A percentile compares a stretch with the other conserved stretches of the same genome.
Conservation (phyloP, 352 stramenopile genomes). For the Phytophthora sp. region DNA sequence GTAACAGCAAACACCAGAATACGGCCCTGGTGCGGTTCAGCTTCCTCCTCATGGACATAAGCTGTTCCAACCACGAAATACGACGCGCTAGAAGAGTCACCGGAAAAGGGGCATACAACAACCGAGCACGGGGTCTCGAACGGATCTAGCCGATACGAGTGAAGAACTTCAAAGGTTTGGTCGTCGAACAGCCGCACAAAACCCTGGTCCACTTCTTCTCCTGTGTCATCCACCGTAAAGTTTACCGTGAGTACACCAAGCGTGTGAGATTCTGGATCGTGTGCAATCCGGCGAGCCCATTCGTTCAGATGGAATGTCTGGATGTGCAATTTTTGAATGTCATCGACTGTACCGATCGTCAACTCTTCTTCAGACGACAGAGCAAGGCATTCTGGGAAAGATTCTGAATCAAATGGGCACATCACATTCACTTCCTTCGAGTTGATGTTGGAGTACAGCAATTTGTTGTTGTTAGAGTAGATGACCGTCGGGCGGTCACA, state of each 20-base stretch:
- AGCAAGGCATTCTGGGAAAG: conserved; percentile 95
- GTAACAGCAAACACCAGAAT: conserved; percentile 94
- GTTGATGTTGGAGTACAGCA: conserved; percentile 97
- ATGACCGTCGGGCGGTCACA: conserved; percentile 98
- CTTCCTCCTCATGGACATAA: conserved; percentile 94
- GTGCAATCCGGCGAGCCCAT: conserved; percentile 92
- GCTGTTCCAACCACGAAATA: conserved; percentile 91
- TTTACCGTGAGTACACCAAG: conserved; percentile 85
- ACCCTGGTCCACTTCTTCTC: conserved; percentile 86
- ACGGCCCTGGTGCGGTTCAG: conserved; percentile 94
- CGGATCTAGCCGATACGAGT: conserved; percentile 88
- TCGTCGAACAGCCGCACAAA: conserved; percentile 97
- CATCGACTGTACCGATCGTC: conserved; percentile 97
- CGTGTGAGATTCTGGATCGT: conserved; percentile 80
- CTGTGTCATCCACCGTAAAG: conserved; percentile 82
- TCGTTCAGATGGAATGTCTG: conserved; percentile 95
- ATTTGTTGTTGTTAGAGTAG: conserved; percentile 95
- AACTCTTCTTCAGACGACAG: conserved; percentile 95
- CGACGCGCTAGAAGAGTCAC: conserved; percentile 74
- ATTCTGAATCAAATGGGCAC: conserved; percentile 92
- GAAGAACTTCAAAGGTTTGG: conserved; percentile 95
- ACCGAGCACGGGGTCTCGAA: conserved; percentile 91
- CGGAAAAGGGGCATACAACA: conserved; percentile 75
- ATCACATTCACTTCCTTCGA: conserved; percentile 93
- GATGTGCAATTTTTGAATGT: conserved; percentile 99